Conservation (phyloP, 352 stramenopile species). For the Pythium aristosporum region DNA sequence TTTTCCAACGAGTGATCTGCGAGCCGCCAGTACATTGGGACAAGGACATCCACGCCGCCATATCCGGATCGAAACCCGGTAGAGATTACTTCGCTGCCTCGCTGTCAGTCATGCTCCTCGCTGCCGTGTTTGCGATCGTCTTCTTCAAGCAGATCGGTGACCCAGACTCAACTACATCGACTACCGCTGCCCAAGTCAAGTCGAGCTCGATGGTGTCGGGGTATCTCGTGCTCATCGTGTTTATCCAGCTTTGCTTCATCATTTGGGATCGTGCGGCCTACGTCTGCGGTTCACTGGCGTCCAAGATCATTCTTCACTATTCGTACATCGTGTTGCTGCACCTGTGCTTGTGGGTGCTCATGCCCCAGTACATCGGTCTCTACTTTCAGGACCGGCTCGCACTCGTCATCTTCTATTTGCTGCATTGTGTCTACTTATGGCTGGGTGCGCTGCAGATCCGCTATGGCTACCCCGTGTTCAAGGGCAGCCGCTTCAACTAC, state of each 20-base stretch:
- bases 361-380: slow-evolving; percentile 69
- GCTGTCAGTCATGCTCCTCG: slow-evolving; percentile 62
- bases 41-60: slow-evolving; percentile 83
- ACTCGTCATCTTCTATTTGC: slow-evolving; percentile 77
- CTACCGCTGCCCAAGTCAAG: slow-evolving; percentile 47
- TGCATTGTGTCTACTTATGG: slow-evolving; percentile 81
- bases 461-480: slow-evolving; percentile 85
- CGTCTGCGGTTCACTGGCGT: slow-evolving; percentile 65
- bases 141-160: slow-evolving; percentile 79
- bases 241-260: slow-evolving; percentile 78
- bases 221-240: slow-evolving; percentile 83
- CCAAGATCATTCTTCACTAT: slow-evolving; percentile 81
- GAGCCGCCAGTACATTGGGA: slow-evolving; percentile 75
- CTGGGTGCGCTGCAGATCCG: slow-evolving; percentile 75
- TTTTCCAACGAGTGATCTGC: slow-evolving; percentile 68
- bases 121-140: slow-evolving; percentile 66
- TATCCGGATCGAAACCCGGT: slow-evolving; percentile 75
- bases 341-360: slow-evolving; percentile 70
- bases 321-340: slow-evolving; percentile 70
- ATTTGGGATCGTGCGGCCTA: slow-evolving; percentile 87
- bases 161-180: slow-evolving; percentile 37
- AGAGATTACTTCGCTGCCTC: slow-evolving; percentile 74
- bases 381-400: slow-evolving; percentile 77
- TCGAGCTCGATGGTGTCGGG: slow-evolving; percentile 80
- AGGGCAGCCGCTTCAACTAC: slow-evolving; percentile 83